Conservation (phyloP, 768 basidiomycete genomes). For the Podaxis rugospora region DNA sequence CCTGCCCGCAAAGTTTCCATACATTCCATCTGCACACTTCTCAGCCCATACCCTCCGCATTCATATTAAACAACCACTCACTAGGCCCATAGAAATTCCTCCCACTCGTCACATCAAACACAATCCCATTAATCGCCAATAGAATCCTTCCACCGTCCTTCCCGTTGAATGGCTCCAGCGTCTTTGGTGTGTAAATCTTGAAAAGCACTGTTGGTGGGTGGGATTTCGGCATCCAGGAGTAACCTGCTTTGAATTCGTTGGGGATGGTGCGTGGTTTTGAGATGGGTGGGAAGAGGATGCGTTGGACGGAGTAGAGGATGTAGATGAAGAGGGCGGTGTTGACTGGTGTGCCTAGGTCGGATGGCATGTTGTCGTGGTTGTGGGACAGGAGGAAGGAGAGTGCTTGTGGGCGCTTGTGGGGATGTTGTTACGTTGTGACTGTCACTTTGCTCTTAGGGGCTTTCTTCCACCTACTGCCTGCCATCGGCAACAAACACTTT, state of each 20-base stretch:
- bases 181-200: conserved; percentile 74
- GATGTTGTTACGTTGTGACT: too few relatives aligned
- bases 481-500: too few relatives aligned
- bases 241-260: conserved; percentile 72
- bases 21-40: conserved; percentile 73
- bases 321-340: conserved; percentile 78
- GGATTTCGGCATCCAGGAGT: conserved; percentile 87
- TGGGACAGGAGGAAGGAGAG: neutral
- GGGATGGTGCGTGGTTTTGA: conserved; percentile 47
- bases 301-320: conserved; percentile 72
- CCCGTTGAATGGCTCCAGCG: conserved; percentile 65
- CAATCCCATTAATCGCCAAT: conserved; percentile 77
- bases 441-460: too few relatives aligned
- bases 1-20: conserved; percentile 95
- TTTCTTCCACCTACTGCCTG: too few relatives aligned
- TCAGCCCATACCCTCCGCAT: neutral
- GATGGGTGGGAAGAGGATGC: conserved; percentile 68
- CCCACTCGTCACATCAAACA: conserved; percentile 92
- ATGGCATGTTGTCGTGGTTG: conserved; percentile 26
- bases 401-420: too few relatives aligned
- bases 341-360: conserved; percentile 65
- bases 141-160: conserved; percentile 68
- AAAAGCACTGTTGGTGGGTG: conserved; percentile 79
- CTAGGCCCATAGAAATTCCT: conserved; percentile 94
- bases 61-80: conserved; percentile 32